Evolutionary conservation across 208 protist genomes (phyloP).

Genomic region (Acanthamoeba comandoni): DNA sequence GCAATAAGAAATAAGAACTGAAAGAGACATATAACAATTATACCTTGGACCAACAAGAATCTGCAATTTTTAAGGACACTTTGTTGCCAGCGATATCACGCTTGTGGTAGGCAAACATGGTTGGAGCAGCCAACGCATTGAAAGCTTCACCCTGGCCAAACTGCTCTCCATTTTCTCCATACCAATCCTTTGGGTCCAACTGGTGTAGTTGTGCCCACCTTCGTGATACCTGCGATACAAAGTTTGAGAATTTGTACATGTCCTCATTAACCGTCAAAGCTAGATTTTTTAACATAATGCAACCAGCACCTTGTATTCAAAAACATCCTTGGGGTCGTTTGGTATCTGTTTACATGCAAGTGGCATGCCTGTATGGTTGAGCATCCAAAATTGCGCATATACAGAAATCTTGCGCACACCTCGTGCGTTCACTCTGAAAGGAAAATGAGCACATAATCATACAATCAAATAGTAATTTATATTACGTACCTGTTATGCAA

Average conservation of each 20-base stretch:
- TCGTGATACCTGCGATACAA: neutral
- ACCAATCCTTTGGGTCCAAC: slow-evolving; percentile 72
- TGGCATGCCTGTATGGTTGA: slow-evolving; percentile 70
- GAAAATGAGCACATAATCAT: neutral
- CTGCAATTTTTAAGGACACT: slow-evolving; percentile 43
- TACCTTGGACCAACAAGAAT: slow-evolving; percentile 64
- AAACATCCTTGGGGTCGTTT: slow-evolving; percentile 41
- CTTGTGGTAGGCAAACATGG: slow-evolving; percentile 66
- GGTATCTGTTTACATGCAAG: slow-evolving; percentile 52
- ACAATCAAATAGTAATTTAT: neutral
- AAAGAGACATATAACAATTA: neutral
- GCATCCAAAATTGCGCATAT: slow-evolving; percentile 70
- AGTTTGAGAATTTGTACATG: no score
- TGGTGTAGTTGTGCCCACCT: slow-evolving; percentile 15
- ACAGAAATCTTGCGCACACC: slow-evolving; percentile 55
- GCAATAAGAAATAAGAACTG: slow-evolving; percentile 7
- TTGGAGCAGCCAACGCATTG: slow-evolving; percentile 36
- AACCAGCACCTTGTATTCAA: neutral
- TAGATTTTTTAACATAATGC: neutral
- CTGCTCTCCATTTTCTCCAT: slow-evolving; percentile 27
- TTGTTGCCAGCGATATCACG: slow-evolving; percentile 71
- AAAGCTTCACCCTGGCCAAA: slow-evolving; percentile 49
- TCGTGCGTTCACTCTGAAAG: slow-evolving; percentile 31
- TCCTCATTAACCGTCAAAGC: neutral
- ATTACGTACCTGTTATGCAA: slow-evolving; percentile 43